Evolutionary conservation across 352 stramenopile species (phyloP).

Genomic region (Phytopythium kandeliae): DNA sequence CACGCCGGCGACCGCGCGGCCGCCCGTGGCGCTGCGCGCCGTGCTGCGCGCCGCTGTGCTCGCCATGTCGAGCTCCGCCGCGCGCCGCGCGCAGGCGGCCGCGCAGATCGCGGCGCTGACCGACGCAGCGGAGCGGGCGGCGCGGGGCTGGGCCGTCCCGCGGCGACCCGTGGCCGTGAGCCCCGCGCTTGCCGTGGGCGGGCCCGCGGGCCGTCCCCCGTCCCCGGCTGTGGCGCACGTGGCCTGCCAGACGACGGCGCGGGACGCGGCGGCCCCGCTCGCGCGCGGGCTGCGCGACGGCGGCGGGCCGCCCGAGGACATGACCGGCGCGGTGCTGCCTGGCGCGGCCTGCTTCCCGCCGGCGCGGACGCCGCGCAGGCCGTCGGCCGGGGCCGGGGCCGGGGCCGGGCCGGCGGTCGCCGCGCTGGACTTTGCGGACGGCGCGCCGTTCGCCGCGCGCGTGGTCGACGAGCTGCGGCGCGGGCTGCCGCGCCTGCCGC

Average conservation of each 20-base stretch:
- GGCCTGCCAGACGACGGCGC: no score
- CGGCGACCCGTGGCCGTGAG: no score
- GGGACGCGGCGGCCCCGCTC: no score
- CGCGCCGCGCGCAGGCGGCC: slow-evolving; percentile 29
- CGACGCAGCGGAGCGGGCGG: no score
- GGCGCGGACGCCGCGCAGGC: no score
- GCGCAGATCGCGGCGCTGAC: slow-evolving; percentile 20
- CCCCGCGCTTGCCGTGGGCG: no score
- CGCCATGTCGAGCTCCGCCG: slow-evolving; percentile 56
- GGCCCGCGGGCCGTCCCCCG: no score
- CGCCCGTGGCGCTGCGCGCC: slow-evolving; percentile 38
- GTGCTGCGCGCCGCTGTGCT: slow-evolving; percentile 55
- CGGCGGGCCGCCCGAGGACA: slow-evolving; percentile 23
- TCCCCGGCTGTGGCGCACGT: no score
- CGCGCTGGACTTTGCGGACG: slow-evolving; percentile 32
- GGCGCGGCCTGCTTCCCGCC: slow-evolving; percentile 7
- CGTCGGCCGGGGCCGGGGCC: no score
- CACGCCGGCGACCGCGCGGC: no score
- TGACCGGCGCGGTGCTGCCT: slow-evolving; percentile 40
- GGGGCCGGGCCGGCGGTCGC: no score
- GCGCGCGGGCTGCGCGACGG: slow-evolving; percentile 5
- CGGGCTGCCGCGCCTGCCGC: slow-evolving; percentile 39
- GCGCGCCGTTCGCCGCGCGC: slow-evolving; percentile 28
- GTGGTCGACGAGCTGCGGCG: slow-evolving; percentile 43
- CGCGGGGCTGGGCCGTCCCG: no score